Evolutionary conservation across 176 grass and related monocot species (phyloP).

Genomic region (Phyllostachys edulis): DNA sequence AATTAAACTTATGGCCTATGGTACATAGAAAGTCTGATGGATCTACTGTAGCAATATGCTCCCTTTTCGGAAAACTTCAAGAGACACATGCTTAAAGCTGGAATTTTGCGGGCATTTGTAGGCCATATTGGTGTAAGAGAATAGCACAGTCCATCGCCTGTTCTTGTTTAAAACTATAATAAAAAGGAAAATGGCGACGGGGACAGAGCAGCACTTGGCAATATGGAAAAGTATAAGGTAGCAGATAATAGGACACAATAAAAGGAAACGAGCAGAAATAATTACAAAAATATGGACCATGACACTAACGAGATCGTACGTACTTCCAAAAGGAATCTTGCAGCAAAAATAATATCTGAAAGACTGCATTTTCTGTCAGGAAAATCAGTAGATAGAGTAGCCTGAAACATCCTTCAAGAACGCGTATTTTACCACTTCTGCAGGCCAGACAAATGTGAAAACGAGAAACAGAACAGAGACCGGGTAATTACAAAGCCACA

Average conservation of each 20-base stretch:
- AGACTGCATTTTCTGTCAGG: slow-evolving; percentile 28
- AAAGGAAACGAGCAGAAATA: slow-evolving; percentile 24
- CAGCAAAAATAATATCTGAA: slow-evolving; percentile 20
- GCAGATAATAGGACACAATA: background rate
- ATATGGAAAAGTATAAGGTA: slow-evolving; percentile 19
- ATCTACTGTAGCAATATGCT: slow-evolving; percentile 19
- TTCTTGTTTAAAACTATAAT: slow-evolving; percentile 5
- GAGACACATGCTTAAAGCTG: background rate
- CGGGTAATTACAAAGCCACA: slow-evolving; percentile 12
- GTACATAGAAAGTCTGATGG: background rate
- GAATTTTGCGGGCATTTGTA: slow-evolving; percentile 2
- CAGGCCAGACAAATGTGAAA: slow-evolving; percentile 33
- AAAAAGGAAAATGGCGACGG: background rate
- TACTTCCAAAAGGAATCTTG: slow-evolving; percentile 35
- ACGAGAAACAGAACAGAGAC: slow-evolving; percentile 8
- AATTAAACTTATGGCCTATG: background rate
- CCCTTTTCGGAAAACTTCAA: background rate
- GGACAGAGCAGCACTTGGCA: slow-evolving; percentile 2
- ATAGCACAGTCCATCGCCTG: background rate
- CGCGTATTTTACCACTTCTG: background rate
- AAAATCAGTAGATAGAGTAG: background rate
- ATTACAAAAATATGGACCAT: slow-evolving; percentile 27
- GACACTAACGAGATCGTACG: slow-evolving; percentile 15
- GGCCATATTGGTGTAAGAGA: slow-evolving; percentile 4
- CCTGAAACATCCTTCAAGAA: slow-evolving; percentile 3